Evolutionary conservation across 805 yeast genomes (phyloP).

Genomic region (Candida argentea): DNA sequence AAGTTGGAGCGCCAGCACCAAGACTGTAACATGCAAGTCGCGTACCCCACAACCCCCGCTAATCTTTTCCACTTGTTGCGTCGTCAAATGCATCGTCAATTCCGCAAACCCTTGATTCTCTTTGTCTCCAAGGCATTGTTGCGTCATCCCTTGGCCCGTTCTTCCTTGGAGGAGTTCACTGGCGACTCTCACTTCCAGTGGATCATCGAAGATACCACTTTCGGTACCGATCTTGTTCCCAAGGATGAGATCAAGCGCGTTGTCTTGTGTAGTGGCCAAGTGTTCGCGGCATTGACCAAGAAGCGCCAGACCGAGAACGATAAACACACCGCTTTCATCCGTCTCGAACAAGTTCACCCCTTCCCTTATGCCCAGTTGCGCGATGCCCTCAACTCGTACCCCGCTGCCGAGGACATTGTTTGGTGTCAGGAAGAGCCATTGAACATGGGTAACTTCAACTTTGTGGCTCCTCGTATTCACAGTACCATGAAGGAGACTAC

Average conservation of each 20-base stretch:
- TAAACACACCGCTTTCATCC: conserved; percentile 79
- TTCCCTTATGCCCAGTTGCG: conserved; percentile 95
- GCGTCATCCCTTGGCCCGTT: conserved; percentile 97
- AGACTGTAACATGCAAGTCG: conserved; percentile 96
- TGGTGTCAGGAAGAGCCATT: conserved; percentile 99
- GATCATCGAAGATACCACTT: conserved; percentile 88
- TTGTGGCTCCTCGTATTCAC: conserved; percentile 70
- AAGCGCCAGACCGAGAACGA: conserved; percentile 69
- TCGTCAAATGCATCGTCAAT: conserved; percentile 99
- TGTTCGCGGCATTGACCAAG: conserved; percentile 84
- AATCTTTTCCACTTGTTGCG: conserved; percentile 92
- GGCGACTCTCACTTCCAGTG: conserved; percentile 90
- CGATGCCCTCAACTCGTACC: conserved; percentile 72
- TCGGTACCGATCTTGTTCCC: conserved; percentile 64
- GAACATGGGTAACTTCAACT: conserved; percentile 89
- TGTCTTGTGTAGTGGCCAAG: conserved; percentile 86
- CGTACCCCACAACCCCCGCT: conserved; percentile 97
- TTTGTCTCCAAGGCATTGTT: conserved; percentile 89
- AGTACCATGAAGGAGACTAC: conserved; percentile 72
- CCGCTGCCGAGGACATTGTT: conserved; percentile 77
- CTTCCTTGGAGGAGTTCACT: conserved; percentile 72
- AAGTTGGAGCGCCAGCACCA: conserved; percentile 96
- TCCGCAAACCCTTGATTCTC: conserved; percentile 81
- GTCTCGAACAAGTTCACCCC: conserved; percentile 93
- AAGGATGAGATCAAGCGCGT: conserved; percentile 83